A percentile compares a stretch with the other conserved stretches of the same genome.
Evolutionary conservation across 2,329 filamentous ascomycete species (phyloP).

Genomic region (Colletotrichum sidae): DNA sequence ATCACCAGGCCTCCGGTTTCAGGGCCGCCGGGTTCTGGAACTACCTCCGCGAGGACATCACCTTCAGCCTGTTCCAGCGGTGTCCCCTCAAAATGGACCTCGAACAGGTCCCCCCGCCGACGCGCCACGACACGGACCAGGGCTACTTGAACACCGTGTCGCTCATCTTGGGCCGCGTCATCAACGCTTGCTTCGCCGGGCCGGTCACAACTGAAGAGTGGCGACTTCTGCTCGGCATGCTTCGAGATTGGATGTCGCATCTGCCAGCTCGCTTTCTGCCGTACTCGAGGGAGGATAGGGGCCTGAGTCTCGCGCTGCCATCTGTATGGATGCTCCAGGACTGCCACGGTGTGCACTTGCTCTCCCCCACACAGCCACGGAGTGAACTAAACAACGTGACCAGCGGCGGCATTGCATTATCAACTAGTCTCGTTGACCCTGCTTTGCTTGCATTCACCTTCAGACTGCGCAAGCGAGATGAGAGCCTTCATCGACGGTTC

Average conservation of each 20-base stretch:
- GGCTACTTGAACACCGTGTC: conserved; percentile 55
- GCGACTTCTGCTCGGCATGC: conserved; percentile 38
- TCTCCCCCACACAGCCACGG: background rate
- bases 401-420: conserved; percentile 58
- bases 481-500: background rate
- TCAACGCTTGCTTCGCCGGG: conserved; percentile 52
- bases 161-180: conserved; percentile 54
- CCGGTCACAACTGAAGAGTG: conserved; percentile 37
- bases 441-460: conserved; percentile 40
- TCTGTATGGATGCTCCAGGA: conserved; percentile 53
- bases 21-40: conserved; percentile 61
- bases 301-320: conserved; percentile 45
- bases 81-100: conserved; percentile 56
- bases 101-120: conserved; percentile 35
- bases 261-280: conserved; percentile 48
- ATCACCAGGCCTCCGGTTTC: conserved; percentile 43
- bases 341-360: conserved; percentile 53
- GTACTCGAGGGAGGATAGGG: conserved; percentile 43
- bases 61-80: conserved; percentile 59
- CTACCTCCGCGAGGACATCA: conserved; percentile 64
- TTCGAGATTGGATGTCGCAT: conserved; percentile 45
- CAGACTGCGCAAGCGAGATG: conserved; percentile 26
- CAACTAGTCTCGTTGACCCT: conserved; percentile 51
- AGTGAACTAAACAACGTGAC: background rate
- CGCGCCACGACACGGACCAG: conserved; percentile 41